Evolutionary conservation across 1,284 basidiomycete species (phyloP).

Genomic region (Coniferiporia sulphurascens): DNA sequence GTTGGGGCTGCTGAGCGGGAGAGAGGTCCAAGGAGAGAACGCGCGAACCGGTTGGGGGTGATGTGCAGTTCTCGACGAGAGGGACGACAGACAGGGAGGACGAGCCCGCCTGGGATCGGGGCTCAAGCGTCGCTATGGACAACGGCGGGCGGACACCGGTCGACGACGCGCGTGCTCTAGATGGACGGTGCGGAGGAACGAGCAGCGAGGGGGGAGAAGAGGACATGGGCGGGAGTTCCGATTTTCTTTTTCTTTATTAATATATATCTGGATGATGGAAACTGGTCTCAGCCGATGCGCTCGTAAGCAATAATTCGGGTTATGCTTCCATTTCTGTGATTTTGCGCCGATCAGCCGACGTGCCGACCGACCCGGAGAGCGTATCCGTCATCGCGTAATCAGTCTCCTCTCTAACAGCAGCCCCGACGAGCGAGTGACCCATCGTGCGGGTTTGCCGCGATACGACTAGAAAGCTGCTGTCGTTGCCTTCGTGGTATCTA

Average conservation of each 20-base stretch:
- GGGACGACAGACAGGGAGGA: neutral
- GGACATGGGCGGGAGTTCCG: neutral
- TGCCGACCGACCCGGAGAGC: neutral
- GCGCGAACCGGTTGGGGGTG: constrained; percentile 20
- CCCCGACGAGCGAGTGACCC: no score
- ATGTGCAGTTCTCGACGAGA: neutral
- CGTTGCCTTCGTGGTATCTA: no score
- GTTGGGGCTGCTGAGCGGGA: constrained; percentile 30
- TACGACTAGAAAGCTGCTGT: no score
- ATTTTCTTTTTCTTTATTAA: neutral
- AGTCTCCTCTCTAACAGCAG: no score
- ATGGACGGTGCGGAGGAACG: constrained; percentile 15
- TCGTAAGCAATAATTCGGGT: neutral
- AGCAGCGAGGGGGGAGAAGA: constrained; percentile 7
- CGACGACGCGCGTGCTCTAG: constrained; percentile 55
- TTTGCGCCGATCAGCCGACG: neutral
- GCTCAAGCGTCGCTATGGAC: constrained; percentile 37
- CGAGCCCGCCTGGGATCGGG: constrained; percentile 17
- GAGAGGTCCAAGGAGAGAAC: constrained; percentile 40
- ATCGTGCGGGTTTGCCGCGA: no score
- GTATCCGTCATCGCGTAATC: no score
- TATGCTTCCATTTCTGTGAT: neutral
- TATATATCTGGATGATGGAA: neutral
- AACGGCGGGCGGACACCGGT: constrained; percentile 53
- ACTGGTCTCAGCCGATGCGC: neutral